These are phyloP conservation scores for Podospora fimiseda DNA, from an alignment of 495 filamentous ascomycete genomes.

Conservation along the genomic window DNA sequence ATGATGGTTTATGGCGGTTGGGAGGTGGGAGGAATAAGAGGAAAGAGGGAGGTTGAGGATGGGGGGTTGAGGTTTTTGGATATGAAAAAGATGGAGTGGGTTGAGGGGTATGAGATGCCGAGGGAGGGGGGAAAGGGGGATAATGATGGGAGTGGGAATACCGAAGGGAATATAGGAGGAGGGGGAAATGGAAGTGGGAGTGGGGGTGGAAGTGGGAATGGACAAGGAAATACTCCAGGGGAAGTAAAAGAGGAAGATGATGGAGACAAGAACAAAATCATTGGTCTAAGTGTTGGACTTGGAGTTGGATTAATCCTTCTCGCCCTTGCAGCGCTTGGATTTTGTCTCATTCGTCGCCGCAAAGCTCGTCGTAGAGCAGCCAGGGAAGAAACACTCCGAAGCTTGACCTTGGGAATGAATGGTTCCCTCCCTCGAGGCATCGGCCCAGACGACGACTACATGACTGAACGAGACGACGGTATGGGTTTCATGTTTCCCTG, in stretches of 20 bases:
- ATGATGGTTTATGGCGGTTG: conserved; percentile 90
- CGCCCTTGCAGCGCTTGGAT: conserved; percentile 28
- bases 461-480: conserved; percentile 50
- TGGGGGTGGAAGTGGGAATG: not conserved
- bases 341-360: conserved; percentile 46
- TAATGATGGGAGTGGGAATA: not conserved
- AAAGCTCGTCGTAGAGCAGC: conserved; percentile 25
- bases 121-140: conserved; percentile 1
- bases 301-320: conserved; percentile 37
- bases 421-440: conserved; percentile 22
- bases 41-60: conserved; percentile 31
- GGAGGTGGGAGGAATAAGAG: conserved; percentile 41
- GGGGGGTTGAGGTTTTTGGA: conserved; percentile 62
- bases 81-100: conserved; percentile 66
- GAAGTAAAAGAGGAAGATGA: not conserved
- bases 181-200: not conserved
- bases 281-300: conserved; percentile 69
- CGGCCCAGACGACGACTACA: conserved; percentile 36
- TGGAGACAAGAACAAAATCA: conserved; percentile 4
- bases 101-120: conserved; percentile 47
- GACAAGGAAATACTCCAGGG: not conserved
- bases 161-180: not conserved
- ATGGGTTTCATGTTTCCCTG: conserved; percentile 23
- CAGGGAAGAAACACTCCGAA: conserved; percentile 34
- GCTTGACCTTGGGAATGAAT: conserved; percentile 35